Percentiles rank a stretch among this genome's conserved stretches.
Evolutionary conservation across 306 rosid genomes (phyloP).

Genomic region (Dalbergia cultrata): DNA sequence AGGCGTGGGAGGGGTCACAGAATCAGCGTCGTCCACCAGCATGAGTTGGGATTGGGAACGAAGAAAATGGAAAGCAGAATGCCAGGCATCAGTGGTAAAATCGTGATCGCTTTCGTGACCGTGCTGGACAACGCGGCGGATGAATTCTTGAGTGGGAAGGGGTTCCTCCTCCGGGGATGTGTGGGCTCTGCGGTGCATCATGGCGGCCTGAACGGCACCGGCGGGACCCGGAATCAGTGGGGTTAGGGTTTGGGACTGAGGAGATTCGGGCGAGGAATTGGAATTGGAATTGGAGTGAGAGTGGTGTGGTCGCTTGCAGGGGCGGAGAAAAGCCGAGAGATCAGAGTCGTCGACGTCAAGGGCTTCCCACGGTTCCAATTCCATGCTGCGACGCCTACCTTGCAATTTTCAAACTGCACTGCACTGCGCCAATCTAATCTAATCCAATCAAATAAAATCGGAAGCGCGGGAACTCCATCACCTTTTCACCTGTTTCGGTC

Average conservation of each 20-base stretch:
- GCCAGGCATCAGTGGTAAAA: constrained; percentile 66
- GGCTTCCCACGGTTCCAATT: constrained; percentile 65
- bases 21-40: constrained; percentile 12
- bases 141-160: constrained; percentile 78
- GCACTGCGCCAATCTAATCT: background rate
- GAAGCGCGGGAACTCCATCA: background rate
- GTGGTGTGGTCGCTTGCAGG: constrained; percentile 50
- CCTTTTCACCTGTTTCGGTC: too few relatives aligned
- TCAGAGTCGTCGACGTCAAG: constrained; percentile 76
- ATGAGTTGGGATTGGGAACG: constrained; percentile 39
- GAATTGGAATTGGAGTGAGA: background rate
- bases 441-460: background rate
- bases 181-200: constrained; percentile 69
- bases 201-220: constrained; percentile 75
- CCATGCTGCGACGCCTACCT: constrained; percentile 3
- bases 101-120: constrained; percentile 53
- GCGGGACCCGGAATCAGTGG: constrained; percentile 84
- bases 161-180: background rate
- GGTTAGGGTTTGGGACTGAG: constrained; percentile 19
- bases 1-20: constrained; percentile 42
- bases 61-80: constrained; percentile 60
- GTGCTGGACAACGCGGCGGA: constrained; percentile 58
- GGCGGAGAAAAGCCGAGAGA: constrained; percentile 60
- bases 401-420: background rate
- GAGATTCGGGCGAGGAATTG: background rate